Base-by-base conservation (phyloP, 352 stramenopile genomes). In the Poterioochromonas sp. region DNA sequence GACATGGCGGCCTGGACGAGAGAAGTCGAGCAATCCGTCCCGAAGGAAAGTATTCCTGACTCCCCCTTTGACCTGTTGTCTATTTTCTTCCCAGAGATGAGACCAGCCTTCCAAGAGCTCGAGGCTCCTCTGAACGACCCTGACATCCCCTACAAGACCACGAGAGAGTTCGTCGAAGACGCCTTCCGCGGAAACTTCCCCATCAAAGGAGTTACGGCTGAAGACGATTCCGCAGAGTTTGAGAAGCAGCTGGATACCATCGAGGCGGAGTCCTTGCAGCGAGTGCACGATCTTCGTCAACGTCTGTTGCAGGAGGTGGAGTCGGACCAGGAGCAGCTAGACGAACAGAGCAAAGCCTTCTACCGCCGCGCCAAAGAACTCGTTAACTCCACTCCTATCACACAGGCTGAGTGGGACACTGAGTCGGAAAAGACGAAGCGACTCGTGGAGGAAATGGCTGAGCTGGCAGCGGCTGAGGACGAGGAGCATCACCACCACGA, bases 401-500 rank as follows among this genome's bases (percentile, higher is more conserved):
- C 26, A 11, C 34, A 1, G 12, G 34, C 68, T 11, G 68, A 76
- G 29, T 76, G 41, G 68, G 11, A 32, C 2, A 58, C 34, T 62
- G 47, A 12, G 68, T 26, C 15, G 29, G 8, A 20, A 5, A 34
- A n/a, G 47, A 54, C 0, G n/a, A 32, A 3, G 68, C 54, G n/a
- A n/a, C n/a, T n/a, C n/a, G n/a, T 76, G 5, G 39, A 76, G 3
- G 68, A 76, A 37, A 76, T 76, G 68, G 47, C 41, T 62, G 1
- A 12, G 3, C 29, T 76, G n/a, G 68, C 68, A 18, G 32, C 47
- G 8, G 58, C 54, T 32, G 39, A 49, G 26, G 68, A 53, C 26
- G 40, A 53, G 11, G 3, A 69, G 5, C 60, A 39, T 69, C 68
- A 76, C 29, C 41, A 62, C 26, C 63, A 73, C 29, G 63, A 73